Evolutionary conservation across 495 filamentous ascomycete species (phyloP), one percentile per base, ranked within the genome.

Genomic region (Tricharina praecox): DNA sequence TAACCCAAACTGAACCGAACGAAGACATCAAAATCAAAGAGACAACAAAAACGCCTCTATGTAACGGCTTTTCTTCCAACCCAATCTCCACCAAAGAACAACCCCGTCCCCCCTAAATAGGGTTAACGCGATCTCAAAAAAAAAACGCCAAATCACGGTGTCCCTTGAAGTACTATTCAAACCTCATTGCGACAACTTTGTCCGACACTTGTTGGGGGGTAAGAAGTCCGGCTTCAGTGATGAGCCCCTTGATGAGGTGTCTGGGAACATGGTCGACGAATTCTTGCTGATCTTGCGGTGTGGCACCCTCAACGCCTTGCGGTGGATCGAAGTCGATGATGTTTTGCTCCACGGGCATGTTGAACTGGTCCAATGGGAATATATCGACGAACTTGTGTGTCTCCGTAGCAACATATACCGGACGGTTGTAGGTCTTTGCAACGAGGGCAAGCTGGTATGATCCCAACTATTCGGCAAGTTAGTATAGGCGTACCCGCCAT

Each of bases 321-420:
- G 56, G 49, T 8, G 50, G 54, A 7, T 50, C 35, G 66, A 83
- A 90, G 45, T 78, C 74, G 38, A 90, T 71, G 16, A 87, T 75
- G 42, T 72, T 73, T 54, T 87, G 82, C 52, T 79, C 71, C 43
- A 88, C 75, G 26, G 76, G 78, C 40, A 90, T 67, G 56, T 86
- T 79, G 59, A 79, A 81, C 58, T 87, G 82, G 40, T 77, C 74
- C 13, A 85, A 59, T 5, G 85, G 85, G 55, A 82, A 87, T 20
- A 87, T 66, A 48, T 83, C 68, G 28, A 88, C 85, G 56, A 93
- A 92, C 64, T 93, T 97, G 67, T 97, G 88, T 53, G 83, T 93
- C 63, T 97, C 90, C 3, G 83, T 83, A 4, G 85, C 85, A 20
- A 93, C 86, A 59, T 86, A 93, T 61, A 96, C 83, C 0, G 81